Evolutionary conservation across 495 filamentous ascomycete genomes (phyloP).

Genomic region (Ramalina intermedia): DNA sequence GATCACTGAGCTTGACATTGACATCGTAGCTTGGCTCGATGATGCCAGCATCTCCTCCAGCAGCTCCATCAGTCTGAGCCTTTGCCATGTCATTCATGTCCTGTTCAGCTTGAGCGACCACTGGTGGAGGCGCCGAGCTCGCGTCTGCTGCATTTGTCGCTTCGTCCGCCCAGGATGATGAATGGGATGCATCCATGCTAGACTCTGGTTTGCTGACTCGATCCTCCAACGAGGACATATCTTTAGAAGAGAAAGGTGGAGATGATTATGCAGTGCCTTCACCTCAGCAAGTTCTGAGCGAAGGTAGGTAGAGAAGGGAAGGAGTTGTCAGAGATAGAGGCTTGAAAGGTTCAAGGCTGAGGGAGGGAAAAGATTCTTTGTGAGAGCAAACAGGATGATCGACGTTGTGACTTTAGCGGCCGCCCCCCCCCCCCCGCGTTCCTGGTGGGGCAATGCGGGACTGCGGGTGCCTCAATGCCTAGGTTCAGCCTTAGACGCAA

Average conservation of each 20-base stretch:
- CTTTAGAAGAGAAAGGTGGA: no score
- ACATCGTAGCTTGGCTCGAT: slow-evolving; percentile 67
- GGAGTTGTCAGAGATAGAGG: background rate
- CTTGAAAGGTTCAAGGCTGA: background rate
- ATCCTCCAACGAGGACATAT: slow-evolving; percentile 38
- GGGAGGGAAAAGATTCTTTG: background rate
- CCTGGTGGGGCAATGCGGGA: no score
- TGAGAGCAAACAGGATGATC: no score
- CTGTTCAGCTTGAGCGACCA: slow-evolving; percentile 11
- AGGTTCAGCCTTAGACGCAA: no score
- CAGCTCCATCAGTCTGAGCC: slow-evolving; percentile 39
- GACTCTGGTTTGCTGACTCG: slow-evolving; percentile 41
- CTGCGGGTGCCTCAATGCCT: no score
- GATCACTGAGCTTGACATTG: slow-evolving; percentile 70
- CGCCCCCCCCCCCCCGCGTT: no score
- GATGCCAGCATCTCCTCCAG: slow-evolving; percentile 38
- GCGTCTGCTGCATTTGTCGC: slow-evolving; percentile 3
- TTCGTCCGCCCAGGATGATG: slow-evolving; percentile 13
- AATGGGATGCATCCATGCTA: slow-evolving; percentile 5
- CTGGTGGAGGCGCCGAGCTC: slow-evolving; percentile 5
- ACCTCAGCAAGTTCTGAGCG: background rate
- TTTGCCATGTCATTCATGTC: slow-evolving; percentile 14
- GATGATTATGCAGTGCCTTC: no score
- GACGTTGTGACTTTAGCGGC: no score
- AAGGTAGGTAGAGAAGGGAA: background rate